Base-by-base conservation (phyloP, 31 red algal species). In the Asparagopsis taxiformis region DNA sequence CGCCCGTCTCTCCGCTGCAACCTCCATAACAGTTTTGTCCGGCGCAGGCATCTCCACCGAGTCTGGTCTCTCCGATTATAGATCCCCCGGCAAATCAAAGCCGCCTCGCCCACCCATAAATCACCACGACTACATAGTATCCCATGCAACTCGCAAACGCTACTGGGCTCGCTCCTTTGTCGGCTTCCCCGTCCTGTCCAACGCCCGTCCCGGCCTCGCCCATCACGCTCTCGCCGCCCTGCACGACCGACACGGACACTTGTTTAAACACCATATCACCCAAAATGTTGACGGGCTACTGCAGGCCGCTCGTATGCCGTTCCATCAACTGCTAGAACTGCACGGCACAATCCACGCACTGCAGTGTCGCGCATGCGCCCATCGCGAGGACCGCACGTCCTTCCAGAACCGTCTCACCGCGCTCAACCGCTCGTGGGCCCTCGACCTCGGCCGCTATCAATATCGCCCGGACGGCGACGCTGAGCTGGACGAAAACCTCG, bases 91-190 rank as follows among this genome's bases (percentile, higher is more conserved):
- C 0, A 72, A 81, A 46, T 54, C 70, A 31, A 77, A 69, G 39
- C 71, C 82, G 4, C 41, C 82, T 8, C 71, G 72, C 51, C 60
- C 70, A 9, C 89, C 89, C 8, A 85, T 93, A 44, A 85, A 82
- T 36, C 74, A 81, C 64, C 57, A 79, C 74, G 80, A 81, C 16
- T 93, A 72, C 51, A 50, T 82, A 29, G 32, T 61, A 21, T 56
- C 26, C 33, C 62, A 80, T 31, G 6, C 72, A 4, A 57, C 67
- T 5, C 74, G 89, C 54, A 64, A 60, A 15, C 65, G 80, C 15
- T 93, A 93, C 60, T 93, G 89, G 89, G 89, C 89, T 23, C 89
- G 89, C 60, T 93, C 89, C 5, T 85, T 67, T 54, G 80, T 85
- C 16, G 89, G 80, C 22, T 93, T 79, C 61, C 75, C 74, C 17